These are phyloP conservation scores for Seiridium cupressi DNA, from an alignment of 2,329 filamentous ascomycete species.

Conservation along the genomic window DNA sequence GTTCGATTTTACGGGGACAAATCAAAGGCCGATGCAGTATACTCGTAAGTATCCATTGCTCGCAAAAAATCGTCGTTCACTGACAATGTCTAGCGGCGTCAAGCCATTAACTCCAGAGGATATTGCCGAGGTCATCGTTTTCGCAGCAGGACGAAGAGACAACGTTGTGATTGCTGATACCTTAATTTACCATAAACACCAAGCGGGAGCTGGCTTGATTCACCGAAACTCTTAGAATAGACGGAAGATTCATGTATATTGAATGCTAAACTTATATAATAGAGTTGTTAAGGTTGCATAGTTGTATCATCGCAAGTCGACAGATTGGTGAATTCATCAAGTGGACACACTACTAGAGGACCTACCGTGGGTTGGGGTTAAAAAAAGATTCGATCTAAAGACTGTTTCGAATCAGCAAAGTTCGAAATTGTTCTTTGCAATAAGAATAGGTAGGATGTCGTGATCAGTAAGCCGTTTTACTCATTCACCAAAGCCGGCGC, in stretches of 20 bases:
- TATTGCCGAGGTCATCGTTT: slow-evolving; percentile 76
- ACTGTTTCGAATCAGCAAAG: slow-evolving; percentile 13
- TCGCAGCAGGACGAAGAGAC: slow-evolving; percentile 71
- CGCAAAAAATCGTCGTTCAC: neutral
- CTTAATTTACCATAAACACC: slow-evolving; percentile 73
- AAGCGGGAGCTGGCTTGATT: slow-evolving; percentile 42
- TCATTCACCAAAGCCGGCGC: slow-evolving; percentile 63
- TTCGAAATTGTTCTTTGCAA: neutral
- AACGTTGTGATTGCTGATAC: slow-evolving; percentile 81
- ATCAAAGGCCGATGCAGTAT: slow-evolving; percentile 71
- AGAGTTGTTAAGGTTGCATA: neutral
- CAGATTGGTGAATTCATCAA: too few relatives aligned
- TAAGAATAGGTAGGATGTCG: neutral
- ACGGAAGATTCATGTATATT: slow-evolving; percentile 9
- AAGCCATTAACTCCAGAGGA: slow-evolving; percentile 76
- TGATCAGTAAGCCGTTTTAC: slow-evolving; percentile 68
- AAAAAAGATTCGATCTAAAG: neutral
- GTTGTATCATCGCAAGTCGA: neutral
- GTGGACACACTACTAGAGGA: neutral
- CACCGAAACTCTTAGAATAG: slow-evolving; percentile 22
- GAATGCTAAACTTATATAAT: slow-evolving; percentile 8
- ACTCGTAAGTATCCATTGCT: slow-evolving; percentile 44
- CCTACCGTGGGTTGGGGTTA: neutral
- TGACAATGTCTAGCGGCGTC: slow-evolving; percentile 23
- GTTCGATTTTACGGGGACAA: slow-evolving; percentile 76